Conservation (phyloP, 371 early-diverging fungal genomes). For the Lichtheimia corymbifera region DNA sequence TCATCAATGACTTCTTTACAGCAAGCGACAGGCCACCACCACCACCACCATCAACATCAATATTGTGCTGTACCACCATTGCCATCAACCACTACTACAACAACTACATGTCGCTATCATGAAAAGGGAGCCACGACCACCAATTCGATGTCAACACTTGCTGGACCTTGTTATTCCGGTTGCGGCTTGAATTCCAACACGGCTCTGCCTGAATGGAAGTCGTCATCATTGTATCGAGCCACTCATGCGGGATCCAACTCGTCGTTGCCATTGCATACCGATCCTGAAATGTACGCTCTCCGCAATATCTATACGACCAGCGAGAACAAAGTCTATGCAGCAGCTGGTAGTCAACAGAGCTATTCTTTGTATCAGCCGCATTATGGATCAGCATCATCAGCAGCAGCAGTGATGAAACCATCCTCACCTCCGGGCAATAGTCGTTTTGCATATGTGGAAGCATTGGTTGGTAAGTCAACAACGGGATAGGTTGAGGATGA, state of each 20-base stretch:
- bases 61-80: conserved; percentile 8
- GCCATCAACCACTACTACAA: conserved; percentile 5
- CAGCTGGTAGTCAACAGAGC: conserved; percentile 7
- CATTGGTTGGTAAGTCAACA: conserved; percentile 48
- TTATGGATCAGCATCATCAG: conserved; percentile 6
- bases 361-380: conserved; percentile 8
- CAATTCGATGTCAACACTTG: conserved; percentile 1
- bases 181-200: not conserved
- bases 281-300: conserved; percentile 42
- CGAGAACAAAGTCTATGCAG: conserved; percentile 2
- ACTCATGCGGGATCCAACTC: conserved; percentile 1
- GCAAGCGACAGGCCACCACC: conserved; percentile 12
- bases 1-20: conserved; percentile 25
- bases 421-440: conserved; percentile 13
- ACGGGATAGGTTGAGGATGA: not conserved
- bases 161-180: not conserved
- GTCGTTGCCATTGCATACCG: conserved; percentile 26
- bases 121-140: conserved; percentile 7
- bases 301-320: conserved; percentile 6
- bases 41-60: conserved; percentile 1
- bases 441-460: conserved; percentile 51
- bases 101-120: conserved; percentile 12
- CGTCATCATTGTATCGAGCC: conserved; percentile 7
- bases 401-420: conserved; percentile 5
- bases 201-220: conserved; percentile 1